phyloP scores from a whole-genome alignment of 1,139 yeast species.

The Nakaseomyces uthaithaninus region DNA sequence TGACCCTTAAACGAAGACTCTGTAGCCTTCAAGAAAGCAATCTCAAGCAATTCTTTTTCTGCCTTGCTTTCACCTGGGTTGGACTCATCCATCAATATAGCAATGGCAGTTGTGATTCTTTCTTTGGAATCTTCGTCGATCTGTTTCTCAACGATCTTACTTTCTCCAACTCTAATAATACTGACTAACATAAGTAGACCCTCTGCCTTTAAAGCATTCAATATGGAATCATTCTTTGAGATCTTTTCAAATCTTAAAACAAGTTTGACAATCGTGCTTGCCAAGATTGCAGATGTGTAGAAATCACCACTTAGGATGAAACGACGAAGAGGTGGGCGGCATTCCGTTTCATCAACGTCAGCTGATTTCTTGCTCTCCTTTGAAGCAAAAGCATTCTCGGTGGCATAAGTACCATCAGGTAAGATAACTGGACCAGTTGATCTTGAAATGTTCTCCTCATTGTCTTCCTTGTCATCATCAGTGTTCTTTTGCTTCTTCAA shows the following conservation, averaged over 20 bases:
- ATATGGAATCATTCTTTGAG: constrained; percentile 45
- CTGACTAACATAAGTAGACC: constrained; percentile 90
- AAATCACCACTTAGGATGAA: constrained; percentile 82
- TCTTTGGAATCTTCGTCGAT: constrained; percentile 96
- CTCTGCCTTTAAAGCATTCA: constrained; percentile 88
- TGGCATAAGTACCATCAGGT: constrained; percentile 98
- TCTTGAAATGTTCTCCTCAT: constrained; percentile 29
- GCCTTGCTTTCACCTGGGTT: constrained; percentile 36
- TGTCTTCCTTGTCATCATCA: constrained; percentile 33
- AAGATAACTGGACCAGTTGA: constrained; percentile 71
- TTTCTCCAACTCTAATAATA: constrained; percentile 80
- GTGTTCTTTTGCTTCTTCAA: constrained; percentile 37
- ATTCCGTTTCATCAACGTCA: constrained; percentile 25
- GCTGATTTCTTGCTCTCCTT: constrained; percentile 13
- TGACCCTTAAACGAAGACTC: constrained; percentile 71
- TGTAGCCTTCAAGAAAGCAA: constrained; percentile 82
- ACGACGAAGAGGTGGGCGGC: constrained; percentile 70
- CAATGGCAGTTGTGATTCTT: constrained; percentile 77
- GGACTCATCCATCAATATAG: constrained; percentile 62
- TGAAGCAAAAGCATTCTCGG: constrained; percentile 70
- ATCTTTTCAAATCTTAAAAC: constrained; percentile 67
- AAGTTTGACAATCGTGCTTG: constrained; percentile 83
- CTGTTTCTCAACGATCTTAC: constrained; percentile 61
- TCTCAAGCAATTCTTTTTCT: constrained; percentile 44
- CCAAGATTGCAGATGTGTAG: constrained; percentile 80